phyloP scores from a whole-genome alignment of 163 green algal genomes.

The Dunaliella salina region DNA sequence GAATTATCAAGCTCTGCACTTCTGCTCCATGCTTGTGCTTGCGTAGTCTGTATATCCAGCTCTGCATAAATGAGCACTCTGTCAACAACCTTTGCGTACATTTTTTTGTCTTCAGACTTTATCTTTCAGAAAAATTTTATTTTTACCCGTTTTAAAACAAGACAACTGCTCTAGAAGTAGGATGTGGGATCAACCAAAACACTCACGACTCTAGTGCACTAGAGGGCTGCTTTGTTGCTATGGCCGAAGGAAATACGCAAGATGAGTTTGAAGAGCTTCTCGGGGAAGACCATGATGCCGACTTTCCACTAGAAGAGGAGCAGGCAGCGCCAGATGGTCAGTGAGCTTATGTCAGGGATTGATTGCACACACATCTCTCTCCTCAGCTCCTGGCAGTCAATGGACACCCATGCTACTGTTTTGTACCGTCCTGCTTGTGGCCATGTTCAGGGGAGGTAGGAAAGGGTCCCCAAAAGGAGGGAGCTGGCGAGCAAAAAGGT shows the following conservation, averaged over 20 bases:
- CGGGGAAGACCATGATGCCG: too few relatives aligned
- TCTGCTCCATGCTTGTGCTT: neutral
- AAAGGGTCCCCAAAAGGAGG: neutral
- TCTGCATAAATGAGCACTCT: neutral
- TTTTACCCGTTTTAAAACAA: neutral
- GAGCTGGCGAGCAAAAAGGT: too few relatives aligned
- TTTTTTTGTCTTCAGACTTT: neutral
- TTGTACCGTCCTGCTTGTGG: too few relatives aligned
- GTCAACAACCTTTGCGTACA: neutral
- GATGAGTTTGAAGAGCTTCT: too few relatives aligned
- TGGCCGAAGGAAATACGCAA: too few relatives aligned
- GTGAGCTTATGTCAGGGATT: too few relatives aligned
- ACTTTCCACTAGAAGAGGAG: too few relatives aligned
- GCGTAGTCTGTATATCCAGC: neutral
- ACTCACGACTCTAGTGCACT: too few relatives aligned
- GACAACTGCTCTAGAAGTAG: neutral
- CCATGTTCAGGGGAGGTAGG: too few relatives aligned
- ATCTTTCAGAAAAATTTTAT: neutral
- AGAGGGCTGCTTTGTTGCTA: too few relatives aligned
- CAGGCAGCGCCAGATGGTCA: too few relatives aligned
- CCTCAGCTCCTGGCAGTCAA: neutral
- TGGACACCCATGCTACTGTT: neutral
- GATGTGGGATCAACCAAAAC: neutral
- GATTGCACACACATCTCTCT: neutral
- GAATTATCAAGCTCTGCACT: neutral